Evolutionary conservation across 129 eudicot genomes (phyloP), one percentile per base, ranked within the genome.

Genomic region (Arctium lappa): DNA sequence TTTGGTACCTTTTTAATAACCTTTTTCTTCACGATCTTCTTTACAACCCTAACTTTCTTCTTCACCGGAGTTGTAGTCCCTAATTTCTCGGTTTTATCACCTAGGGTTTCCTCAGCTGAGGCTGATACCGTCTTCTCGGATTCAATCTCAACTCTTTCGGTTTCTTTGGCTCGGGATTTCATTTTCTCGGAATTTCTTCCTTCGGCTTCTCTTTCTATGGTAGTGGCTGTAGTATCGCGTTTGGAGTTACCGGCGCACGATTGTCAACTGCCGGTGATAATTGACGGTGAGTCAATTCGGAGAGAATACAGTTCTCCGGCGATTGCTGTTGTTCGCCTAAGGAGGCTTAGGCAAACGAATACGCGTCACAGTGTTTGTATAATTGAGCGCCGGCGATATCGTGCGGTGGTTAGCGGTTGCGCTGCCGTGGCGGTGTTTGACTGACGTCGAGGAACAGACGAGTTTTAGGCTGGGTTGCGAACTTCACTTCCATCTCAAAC

Each of bases 21-120:
- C 76, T 88, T 92, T 85, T 73, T 91, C 92, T 88, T 91, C 75
- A 93, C 92, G 22, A 87, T 72, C 80, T 79, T 93, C 91, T 89
- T 93, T 70, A 93, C 95, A 60, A 93, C 50, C 73, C 79, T 88
- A 36, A 89, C 84, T 37, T 74, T 85, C 85, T 81, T 93, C 84
- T 79, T 88, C 80, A 46, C 75, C 50, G 37, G 68, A 34, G 72
- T 69, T 12, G 29, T 69, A 16, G 3, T 40, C 4, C 27, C 79
- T 36, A n/a, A n/a, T 66, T 76, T 53, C 73, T 74, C 72, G 38
- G 12, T 30, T 46, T 75, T 44, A 37, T 75, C 72, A 36, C 50
- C 76, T 30, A n/a, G 46, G 44, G 36, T 5, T 9, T 48, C 27
- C 36, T 34, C 69, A 34, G 0, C 60, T 6, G 40, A 18, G n/a